A percentile compares a stretch with the other conserved stretches of the same genome.
Conservation (phyloP, 371 early-diverging fungal genomes). For the Mortierella sp. region DNA sequence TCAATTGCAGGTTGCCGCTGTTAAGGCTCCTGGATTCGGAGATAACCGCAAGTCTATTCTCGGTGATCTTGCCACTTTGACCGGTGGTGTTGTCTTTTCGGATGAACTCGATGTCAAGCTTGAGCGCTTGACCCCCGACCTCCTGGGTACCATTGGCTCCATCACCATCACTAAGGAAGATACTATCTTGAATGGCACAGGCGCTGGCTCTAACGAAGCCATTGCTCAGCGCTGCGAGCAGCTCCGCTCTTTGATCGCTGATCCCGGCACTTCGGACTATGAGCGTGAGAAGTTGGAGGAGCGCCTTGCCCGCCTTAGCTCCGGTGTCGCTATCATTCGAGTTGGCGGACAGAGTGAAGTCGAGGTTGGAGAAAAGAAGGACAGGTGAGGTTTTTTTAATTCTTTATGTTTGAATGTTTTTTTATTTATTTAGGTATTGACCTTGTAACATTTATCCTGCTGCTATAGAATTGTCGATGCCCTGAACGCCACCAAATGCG, state of each 20-base stretch:
- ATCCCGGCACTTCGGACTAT: slow-evolving; percentile 89
- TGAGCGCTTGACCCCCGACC: slow-evolving; percentile 92
- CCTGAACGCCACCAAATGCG: slow-evolving; percentile 97
- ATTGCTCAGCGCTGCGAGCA: slow-evolving; percentile 95
- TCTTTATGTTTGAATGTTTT: background rate
- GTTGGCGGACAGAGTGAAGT: slow-evolving; percentile 98
- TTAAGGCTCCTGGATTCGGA: slow-evolving; percentile 99
- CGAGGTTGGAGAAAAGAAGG: slow-evolving; percentile 99
- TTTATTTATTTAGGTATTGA: slow-evolving; percentile 13
- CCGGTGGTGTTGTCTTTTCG: slow-evolving; percentile 94
- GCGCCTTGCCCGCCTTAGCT: slow-evolving; percentile 97
- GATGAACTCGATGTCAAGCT: slow-evolving; percentile 96
- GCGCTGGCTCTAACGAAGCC: slow-evolving; percentile 86
- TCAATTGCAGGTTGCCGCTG: slow-evolving; percentile 94
- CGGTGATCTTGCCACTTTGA: slow-evolving; percentile 96
- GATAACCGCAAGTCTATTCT: slow-evolving; percentile 99
- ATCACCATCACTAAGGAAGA: slow-evolving; percentile 98
- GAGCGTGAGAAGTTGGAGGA: slow-evolving; percentile 99
- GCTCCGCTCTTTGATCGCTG: slow-evolving; percentile 91
- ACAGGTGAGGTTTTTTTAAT: slow-evolving; percentile 67
- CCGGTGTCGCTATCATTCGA: slow-evolving; percentile 98
- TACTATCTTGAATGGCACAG: slow-evolving; percentile 93
- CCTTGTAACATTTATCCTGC: background rate
- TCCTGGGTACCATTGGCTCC: slow-evolving; percentile 90
- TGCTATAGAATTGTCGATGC: slow-evolving; percentile 88